Conservation (phyloP, 73 alveolate genomes). For the Symbiodinium pilosum region DNA sequence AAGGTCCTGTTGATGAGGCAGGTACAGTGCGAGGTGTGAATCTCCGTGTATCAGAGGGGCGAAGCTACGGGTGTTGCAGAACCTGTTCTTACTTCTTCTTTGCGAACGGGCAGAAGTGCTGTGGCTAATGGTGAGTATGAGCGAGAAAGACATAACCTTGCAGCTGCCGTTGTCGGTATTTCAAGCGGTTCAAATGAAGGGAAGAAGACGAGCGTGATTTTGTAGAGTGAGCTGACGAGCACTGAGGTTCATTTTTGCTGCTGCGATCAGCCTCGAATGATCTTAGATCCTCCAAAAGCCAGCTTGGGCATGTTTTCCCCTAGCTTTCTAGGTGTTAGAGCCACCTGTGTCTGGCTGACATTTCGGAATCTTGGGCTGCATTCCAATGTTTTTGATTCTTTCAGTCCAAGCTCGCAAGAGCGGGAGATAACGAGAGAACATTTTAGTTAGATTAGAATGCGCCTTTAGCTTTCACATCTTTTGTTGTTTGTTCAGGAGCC, state of each 20-base stretch:
- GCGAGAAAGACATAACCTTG: too few species aligned
- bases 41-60: too few species aligned
- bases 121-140: too few species aligned
- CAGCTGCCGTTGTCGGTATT: too few species aligned
- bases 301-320: background rate
- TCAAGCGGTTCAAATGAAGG: too few species aligned
- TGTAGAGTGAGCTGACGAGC: too few species aligned
- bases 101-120: too few species aligned
- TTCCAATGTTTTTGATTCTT: background rate
- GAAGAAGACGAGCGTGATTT: background rate
- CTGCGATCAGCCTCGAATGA: constrained; percentile 9
- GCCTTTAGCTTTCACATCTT: background rate
- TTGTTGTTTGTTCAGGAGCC: background rate
- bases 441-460: background rate
- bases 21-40: too few species aligned
- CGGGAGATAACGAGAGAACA: constrained; percentile 4
- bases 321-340: background rate
- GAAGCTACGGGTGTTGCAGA: too few species aligned
- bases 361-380: constrained; percentile 16
- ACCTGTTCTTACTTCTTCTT: too few species aligned
- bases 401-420: constrained; percentile 1
- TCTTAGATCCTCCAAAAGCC: background rate
- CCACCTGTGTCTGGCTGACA: background rate
- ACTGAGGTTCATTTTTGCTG: background rate
- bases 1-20: too few species aligned